Evolutionary conservation across 495 filamentous ascomycete species (phyloP).

Genomic region (Podospora bellae-mahoneyi): DNA sequence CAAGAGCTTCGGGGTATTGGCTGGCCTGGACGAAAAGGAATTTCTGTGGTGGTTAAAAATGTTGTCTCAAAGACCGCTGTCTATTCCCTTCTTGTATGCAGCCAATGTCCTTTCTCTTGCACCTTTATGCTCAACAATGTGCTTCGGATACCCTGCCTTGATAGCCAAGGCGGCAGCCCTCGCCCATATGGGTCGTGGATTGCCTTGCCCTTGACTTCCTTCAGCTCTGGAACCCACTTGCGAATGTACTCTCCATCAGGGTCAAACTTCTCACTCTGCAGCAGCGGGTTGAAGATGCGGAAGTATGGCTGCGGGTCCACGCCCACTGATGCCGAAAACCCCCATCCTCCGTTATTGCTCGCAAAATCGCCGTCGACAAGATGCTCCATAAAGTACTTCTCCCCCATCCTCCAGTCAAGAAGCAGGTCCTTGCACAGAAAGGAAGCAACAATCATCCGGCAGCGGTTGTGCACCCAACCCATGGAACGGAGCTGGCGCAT

Average conservation of each 20-base stretch:
- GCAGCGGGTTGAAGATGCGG: constrained; percentile 80
- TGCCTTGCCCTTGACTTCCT: constrained; percentile 50
- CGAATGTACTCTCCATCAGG: constrained; percentile 64
- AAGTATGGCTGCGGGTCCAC: constrained; percentile 94
- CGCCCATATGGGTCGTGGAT: constrained; percentile 77
- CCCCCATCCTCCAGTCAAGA: constrained; percentile 87
- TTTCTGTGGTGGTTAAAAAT: background rate
- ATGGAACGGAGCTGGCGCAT: constrained; percentile 75
- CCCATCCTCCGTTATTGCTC: constrained; percentile 91
- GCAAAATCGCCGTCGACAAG: constrained; percentile 92
- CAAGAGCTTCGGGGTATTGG: too few relatives aligned
- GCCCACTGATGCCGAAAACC: constrained; percentile 73
- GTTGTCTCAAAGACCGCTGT: constrained; percentile 17
- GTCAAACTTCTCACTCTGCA: constrained; percentile 86
- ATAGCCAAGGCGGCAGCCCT: constrained; percentile 53
- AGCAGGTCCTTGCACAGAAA: constrained; percentile 86
- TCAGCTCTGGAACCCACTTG: constrained; percentile 69
- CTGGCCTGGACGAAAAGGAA: background rate
- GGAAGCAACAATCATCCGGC: constrained; percentile 82
- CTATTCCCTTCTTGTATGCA: constrained; percentile 61
- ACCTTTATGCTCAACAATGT: constrained; percentile 69
- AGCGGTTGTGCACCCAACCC: constrained; percentile 88
- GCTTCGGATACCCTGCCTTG: constrained; percentile 69
- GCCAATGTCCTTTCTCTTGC: constrained; percentile 62
- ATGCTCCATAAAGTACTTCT: constrained; percentile 83